Percentiles rank a stretch among this genome's conserved stretches.
These are phyloP conservation scores for Penicillium dipodomyicola DNA, from an alignment of 495 filamentous ascomycete species.

Conservation along the genomic window DNA sequence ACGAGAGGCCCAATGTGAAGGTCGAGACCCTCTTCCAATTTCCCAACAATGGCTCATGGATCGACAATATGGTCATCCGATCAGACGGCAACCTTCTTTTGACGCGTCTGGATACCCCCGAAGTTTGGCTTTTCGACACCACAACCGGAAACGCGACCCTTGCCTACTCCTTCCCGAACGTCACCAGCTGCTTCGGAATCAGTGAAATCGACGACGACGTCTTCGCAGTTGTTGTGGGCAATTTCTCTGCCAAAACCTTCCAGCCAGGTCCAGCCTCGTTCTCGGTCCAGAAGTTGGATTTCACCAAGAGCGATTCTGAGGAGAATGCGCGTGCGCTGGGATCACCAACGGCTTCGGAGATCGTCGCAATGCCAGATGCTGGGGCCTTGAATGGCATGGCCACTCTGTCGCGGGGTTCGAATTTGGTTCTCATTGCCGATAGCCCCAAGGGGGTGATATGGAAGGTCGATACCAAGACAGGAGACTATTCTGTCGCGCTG, in stretches of 20 bases:
- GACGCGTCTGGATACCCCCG: conserved; percentile 34
- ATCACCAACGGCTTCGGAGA: conserved; percentile 19
- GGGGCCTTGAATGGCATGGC: conserved; percentile 42
- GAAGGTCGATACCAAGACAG: conserved; percentile 33
- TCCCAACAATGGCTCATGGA: conserved; percentile 37
- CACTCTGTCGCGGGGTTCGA: conserved; percentile 22
- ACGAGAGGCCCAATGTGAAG: conserved; percentile 19
- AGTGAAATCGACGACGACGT: conserved; percentile 40
- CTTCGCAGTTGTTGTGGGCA: conserved; percentile 42
- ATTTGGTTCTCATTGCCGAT: conserved; percentile 41
- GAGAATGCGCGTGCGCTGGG: neutral
- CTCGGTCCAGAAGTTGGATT: conserved; percentile 40
- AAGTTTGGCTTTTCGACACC: conserved; percentile 43
- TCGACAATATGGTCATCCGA: conserved; percentile 41
- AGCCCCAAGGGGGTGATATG: conserved; percentile 35
- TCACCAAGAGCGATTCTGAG: conserved; percentile 16
- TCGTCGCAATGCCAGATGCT: conserved; percentile 37
- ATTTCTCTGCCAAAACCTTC: conserved; percentile 33
- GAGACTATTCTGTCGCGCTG: conserved; percentile 32
- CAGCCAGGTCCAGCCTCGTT: conserved; percentile 33
- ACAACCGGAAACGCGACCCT: conserved; percentile 30
- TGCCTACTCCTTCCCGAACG: conserved; percentile 33
- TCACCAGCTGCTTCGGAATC: conserved; percentile 41
- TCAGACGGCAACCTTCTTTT: conserved; percentile 36
- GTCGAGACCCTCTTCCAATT: conserved; percentile 35